Percentiles rank a stretch among this genome's conserved stretches.
These are phyloP conservation scores for Biscogniauxia sp. DNA, from an alignment of 2,329 filamentous ascomycete genomes.

Conservation along the genomic window DNA sequence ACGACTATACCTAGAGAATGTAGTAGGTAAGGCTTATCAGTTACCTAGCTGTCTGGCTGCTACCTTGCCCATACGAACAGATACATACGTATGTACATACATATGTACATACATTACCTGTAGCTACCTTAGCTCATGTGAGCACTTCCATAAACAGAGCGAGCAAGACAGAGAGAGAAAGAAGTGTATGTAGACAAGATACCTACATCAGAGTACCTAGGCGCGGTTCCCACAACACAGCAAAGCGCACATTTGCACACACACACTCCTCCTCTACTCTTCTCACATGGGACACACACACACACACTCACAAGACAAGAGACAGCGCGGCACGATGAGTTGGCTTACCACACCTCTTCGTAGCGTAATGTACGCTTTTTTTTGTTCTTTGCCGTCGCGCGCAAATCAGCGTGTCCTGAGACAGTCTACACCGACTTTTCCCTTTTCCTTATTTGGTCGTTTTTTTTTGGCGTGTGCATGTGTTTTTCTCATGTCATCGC, in stretches of 20 bases:
- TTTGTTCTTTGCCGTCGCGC: background rate
- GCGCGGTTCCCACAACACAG: background rate
- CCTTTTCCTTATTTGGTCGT: background rate
- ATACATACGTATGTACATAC: background rate
- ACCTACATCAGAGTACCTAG: background rate
- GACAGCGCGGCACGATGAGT: slow-evolving; percentile 20
- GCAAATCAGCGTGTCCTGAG: background rate
- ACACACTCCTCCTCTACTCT: background rate
- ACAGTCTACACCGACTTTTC: background rate
- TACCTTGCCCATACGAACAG: background rate
- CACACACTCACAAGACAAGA: background rate
- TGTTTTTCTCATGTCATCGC: background rate
- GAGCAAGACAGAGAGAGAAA: background rate
- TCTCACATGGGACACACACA: background rate
- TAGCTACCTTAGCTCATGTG: background rate
- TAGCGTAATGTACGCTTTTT: background rate
- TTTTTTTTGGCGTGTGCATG: background rate
- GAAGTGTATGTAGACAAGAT: background rate
- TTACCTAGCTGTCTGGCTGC: background rate
- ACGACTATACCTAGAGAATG: background rate
- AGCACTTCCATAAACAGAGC: background rate
- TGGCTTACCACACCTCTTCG: slow-evolving; percentile 13
- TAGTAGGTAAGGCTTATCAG: background rate
- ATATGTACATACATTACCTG: background rate
- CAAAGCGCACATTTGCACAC: background rate